Base-by-base conservation (phyloP, 305 asterid genomes). In the Salvia sclarea region DNA sequence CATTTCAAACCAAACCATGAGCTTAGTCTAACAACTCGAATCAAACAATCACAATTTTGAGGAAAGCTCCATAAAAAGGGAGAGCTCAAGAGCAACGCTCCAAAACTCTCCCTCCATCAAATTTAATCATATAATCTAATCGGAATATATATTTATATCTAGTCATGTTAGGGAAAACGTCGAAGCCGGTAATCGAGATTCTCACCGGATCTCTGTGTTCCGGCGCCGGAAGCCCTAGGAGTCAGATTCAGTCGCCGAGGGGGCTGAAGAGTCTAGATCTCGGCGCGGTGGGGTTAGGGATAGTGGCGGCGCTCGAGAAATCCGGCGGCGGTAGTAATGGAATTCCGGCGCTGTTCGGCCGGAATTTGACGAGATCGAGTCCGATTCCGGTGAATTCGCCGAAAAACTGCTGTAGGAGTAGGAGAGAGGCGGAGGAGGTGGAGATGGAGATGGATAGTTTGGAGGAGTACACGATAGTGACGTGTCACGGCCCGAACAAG, bases 201-300 rank as follows among this genome's bases (percentile, higher is more conserved):
- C 79, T 88, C 38, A 66, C 90, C 69, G 84, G 86, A 30, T 74
- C 84, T 9, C 35, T 68, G 22, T 40, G 77, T 53, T 77, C 91
- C 9, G 84, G 84, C 74, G 76, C 91, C 9, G 83, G 84, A 59
- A 61, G 66, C 48, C 70, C 76, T 8, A 83, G 81, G 40, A 76
- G 83, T 60, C 85, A 79, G 74, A 64, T 45, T 65, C 93, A 76
- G 5, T 80, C 88, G n/a, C 88, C 96, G 0, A 80, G 83, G 68
- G 87, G 88, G n/a, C 62, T 76, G 0, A 89, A 79, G 61, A 74
- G 62, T 28, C 85, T 82, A 31, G 97, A 88, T 70, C 53, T 81
- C 37, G 95, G 90, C 5, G 97, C 93, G 0, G 92, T 86, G 48
- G 98, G 97, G 1, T 74, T 92, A 22, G 95, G 95, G 9, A 92